Conservation (phyloP, 2,329 filamentous ascomycete species). For the Aureobasidium zeae region DNA sequence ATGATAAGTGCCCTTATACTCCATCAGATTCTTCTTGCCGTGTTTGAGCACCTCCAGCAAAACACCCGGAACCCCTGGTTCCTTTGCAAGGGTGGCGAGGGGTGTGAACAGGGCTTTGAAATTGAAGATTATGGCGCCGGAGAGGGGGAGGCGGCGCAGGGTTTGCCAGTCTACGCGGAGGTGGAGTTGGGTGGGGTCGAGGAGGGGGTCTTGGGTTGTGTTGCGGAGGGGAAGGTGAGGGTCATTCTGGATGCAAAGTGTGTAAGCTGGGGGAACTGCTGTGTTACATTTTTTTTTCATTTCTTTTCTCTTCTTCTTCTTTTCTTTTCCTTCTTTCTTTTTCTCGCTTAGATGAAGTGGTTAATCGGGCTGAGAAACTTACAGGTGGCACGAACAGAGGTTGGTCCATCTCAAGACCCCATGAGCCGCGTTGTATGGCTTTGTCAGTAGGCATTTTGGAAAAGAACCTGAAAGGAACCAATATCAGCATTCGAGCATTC, state of each 20-base stretch:
- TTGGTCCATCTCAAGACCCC: conserved; percentile 68
- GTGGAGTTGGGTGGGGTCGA: conserved; percentile 52
- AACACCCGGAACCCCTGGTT: conserved; percentile 63
- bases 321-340: too few species aligned
- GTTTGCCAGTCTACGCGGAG: conserved; percentile 86
- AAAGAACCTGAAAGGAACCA: conserved; percentile 53
- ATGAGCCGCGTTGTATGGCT: conserved; percentile 75
- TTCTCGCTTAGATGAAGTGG: too few species aligned
- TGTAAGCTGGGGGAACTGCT: too few species aligned
- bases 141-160: conserved; percentile 65
- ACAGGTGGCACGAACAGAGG: conserved; percentile 67
- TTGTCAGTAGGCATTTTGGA: conserved; percentile 63
- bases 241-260: conserved; percentile 50
- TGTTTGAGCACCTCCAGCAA: conserved; percentile 59
- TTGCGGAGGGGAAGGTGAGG: neutral
- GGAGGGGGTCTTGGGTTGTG: conserved; percentile 42
- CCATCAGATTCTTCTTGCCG: conserved; percentile 61
- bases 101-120: conserved; percentile 83
- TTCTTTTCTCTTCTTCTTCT: too few species aligned
- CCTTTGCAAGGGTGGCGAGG: conserved; percentile 56
- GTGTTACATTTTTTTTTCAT: too few species aligned
- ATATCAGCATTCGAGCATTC: neutral
- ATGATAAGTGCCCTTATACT: conserved; percentile 77
- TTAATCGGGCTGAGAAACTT: too few species aligned
- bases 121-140: conserved; percentile 70